A percentile compares a stretch with the other conserved stretches of the same genome.
These are phyloP conservation scores for Fraxinus platypoda DNA, from an alignment of 305 asterid species.

Conservation along the genomic window DNA sequence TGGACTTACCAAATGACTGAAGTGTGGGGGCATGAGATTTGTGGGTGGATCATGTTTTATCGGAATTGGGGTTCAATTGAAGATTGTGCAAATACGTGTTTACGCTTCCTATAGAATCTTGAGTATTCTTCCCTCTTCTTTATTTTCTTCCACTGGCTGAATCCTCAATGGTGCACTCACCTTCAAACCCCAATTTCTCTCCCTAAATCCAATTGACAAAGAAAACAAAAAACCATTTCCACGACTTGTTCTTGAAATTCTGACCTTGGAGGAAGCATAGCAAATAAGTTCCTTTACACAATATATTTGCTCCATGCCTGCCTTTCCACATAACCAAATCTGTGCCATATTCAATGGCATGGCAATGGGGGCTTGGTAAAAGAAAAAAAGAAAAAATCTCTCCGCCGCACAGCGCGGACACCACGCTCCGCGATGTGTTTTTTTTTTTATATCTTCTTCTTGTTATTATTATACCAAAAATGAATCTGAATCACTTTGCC, in stretches of 20 bases:
- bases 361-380: no score
- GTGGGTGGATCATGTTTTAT: conserved; percentile 25
- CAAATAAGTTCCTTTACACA: not conserved
- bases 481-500: no score
- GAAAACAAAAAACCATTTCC: conserved; percentile 27
- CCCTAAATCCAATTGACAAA: conserved; percentile 31
- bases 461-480: no score
- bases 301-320: no score
- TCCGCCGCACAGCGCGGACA: no score
- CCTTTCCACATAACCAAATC: no score
- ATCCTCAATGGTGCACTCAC: conserved; percentile 69
- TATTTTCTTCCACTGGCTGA: conserved; percentile 37
- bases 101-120: conserved; percentile 24
- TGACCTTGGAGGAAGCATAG: conserved; percentile 23
- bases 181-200: conserved; percentile 56
- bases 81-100: conserved; percentile 38
- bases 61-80: conserved; percentile 32
- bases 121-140: conserved; percentile 8
- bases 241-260: conserved; percentile 32
- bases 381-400: no score
- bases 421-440: no score
- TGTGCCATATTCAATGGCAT: no score
- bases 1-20: conserved; percentile 40
- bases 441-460: no score
- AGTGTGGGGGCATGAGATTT: conserved; percentile 17